Evolutionary conservation across 2,329 filamentous ascomycete genomes (phyloP).

Genomic region (Magnaporthiopsis poae): DNA sequence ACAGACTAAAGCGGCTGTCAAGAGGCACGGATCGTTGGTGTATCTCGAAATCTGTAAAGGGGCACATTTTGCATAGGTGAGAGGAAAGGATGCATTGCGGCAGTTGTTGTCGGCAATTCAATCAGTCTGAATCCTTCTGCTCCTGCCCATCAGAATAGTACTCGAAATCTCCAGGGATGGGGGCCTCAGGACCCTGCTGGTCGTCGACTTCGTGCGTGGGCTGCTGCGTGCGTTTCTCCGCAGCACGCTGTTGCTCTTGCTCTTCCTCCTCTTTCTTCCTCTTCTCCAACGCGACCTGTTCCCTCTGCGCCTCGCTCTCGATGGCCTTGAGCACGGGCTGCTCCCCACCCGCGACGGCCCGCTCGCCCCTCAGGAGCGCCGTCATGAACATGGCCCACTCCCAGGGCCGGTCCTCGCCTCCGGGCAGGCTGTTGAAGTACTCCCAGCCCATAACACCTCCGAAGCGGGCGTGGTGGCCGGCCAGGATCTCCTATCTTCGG

Average conservation of each 20-base stretch:
- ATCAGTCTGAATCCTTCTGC: background rate
- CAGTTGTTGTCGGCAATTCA: background rate
- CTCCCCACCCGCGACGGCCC: background rate
- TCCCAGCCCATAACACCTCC: constrained; percentile 83
- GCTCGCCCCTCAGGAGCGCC: constrained; percentile 12
- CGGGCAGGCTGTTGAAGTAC: constrained; percentile 65
- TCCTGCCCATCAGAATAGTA: constrained; percentile 21
- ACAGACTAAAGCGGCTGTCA: too few relatives aligned
- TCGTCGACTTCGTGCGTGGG: constrained; percentile 15
- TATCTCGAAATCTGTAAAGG: too few relatives aligned
- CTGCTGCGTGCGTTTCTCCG: background rate
- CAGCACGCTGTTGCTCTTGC: background rate
- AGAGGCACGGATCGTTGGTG: too few relatives aligned
- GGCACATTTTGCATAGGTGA: too few relatives aligned
- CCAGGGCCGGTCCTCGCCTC: constrained; percentile 51
- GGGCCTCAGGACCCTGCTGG: constrained; percentile 13
- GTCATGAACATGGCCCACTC: constrained; percentile 64
- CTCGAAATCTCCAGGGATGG: constrained; percentile 21
- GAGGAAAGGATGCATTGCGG: too few relatives aligned
- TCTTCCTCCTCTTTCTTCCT: background rate
- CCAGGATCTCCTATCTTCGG: too few relatives aligned
- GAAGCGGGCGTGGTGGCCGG: constrained; percentile 52
- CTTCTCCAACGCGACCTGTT: background rate
- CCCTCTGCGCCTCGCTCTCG: constrained; percentile 3
- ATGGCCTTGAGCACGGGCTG: constrained; percentile 3